Conservation (phyloP, 257 asterid species). For the Handroanthus guayacan region DNA sequence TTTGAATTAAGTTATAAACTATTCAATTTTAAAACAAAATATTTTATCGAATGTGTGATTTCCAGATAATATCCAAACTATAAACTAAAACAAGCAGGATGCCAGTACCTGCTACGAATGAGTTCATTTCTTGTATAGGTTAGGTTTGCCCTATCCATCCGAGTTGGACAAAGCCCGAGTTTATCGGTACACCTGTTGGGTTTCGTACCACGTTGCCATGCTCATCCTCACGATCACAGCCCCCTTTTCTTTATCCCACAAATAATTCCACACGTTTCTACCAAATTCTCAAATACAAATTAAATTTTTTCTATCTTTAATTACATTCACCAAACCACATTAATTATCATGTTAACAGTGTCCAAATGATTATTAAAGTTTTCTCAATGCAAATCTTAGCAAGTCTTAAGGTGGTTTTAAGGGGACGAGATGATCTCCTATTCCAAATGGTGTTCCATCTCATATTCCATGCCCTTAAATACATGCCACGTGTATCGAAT, state of each 20-base stretch:
- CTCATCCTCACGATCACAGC: background rate
- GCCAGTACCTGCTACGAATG: background rate
- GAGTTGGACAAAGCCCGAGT: conserved; percentile 44
- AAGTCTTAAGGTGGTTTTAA: conserved; percentile 38
- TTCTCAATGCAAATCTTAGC: conserved; percentile 12
- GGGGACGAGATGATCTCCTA: too few species aligned
- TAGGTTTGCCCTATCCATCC: conserved; percentile 33
- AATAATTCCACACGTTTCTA: conserved; percentile 58
- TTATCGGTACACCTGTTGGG: conserved; percentile 46
- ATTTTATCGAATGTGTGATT: too few species aligned
- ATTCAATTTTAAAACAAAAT: too few species aligned
- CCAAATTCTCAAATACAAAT: conserved; percentile 31
- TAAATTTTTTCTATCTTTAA: background rate
- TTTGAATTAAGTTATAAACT: too few species aligned
- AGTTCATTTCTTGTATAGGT: background rate
- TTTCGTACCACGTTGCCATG: conserved; percentile 7
- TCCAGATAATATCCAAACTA: too few species aligned
- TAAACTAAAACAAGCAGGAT: too few species aligned
- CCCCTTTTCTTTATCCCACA: conserved; percentile 38
- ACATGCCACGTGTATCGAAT: too few species aligned
- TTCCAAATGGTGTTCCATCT: too few species aligned
- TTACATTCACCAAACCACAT: conserved; percentile 27
- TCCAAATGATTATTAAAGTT: conserved; percentile 28
- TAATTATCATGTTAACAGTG: conserved; percentile 34
- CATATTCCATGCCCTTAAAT: too few species aligned